Evolutionary conservation across 352 stramenopile species (phyloP).

Genomic region (Saprolegnia parasitica): DNA sequence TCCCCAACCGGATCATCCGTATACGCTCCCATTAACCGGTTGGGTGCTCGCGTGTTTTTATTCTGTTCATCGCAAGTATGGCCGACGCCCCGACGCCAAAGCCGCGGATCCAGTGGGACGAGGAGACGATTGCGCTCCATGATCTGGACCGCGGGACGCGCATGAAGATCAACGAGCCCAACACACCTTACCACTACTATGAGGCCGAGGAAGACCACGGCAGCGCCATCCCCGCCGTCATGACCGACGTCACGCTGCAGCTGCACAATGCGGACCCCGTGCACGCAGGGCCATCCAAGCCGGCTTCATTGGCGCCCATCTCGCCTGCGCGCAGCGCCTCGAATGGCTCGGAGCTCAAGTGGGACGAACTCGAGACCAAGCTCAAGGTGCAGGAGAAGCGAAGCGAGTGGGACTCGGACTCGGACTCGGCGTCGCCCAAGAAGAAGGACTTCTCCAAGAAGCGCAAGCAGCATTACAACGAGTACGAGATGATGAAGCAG

Average conservation of each 20-base stretch:
- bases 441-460: conserved; percentile 50
- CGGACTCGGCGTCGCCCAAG: conserved; percentile 31
- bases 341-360: conserved; percentile 35
- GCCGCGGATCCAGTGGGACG: conserved; percentile 82
- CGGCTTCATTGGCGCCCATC: not conserved
- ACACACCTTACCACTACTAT: conserved; percentile 89
- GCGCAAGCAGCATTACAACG: conserved; percentile 81
- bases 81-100: not conserved
- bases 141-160: conserved; percentile 87
- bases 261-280: conserved; percentile 17
- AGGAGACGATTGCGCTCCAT: conserved; percentile 88
- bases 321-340: conserved; percentile 23
- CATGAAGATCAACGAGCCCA: conserved; percentile 92
- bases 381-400: conserved; percentile 40
- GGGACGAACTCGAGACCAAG: conserved; percentile 64
- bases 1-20: too few relatives aligned
- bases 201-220: conserved; percentile 32
- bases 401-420: conserved; percentile 54
- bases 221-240: conserved; percentile 27
- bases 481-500: conserved; percentile 64
- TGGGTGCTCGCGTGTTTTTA: not conserved
- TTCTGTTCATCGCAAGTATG: not conserved
- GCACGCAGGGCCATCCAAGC: not conserved
- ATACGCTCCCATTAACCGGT: not conserved
- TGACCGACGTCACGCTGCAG: conserved; percentile 30